Base-by-base conservation (phyloP, 495 filamentous ascomycete species). In the Neurospora terricola region DNA sequence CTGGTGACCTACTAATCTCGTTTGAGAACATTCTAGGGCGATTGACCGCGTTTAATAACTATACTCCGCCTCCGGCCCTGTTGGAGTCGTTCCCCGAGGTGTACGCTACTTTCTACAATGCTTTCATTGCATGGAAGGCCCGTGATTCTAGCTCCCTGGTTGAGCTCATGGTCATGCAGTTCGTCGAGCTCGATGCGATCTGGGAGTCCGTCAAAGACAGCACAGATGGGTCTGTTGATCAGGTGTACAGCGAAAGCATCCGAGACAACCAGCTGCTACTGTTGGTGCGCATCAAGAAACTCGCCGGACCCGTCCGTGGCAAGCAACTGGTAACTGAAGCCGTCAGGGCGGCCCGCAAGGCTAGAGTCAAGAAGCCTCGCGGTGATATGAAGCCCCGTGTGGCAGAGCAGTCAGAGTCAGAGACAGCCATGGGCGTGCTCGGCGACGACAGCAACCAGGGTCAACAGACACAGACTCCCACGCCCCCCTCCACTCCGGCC, bases 131-230 rank as follows among this genome's bases (percentile, higher is more conserved):
- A 11, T 99, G 96, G 96, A 97, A 98, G 80, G 88, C 93, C 10
- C 90, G 94, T 71, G 96, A 99, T 80, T 96, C 95, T 1, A 91
- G 89, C 66, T 91, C 93, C 5, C 82, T 99, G 39, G 91, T 98
- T 72, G 92, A 96, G 74, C 93, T 95, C 70, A 98, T 99, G 96
- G 86, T 98, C 34, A 90, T 94, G 66, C 94, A 97, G 79, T 98
- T 97, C 80, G 91, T 97, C 38, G 95, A 97, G 80, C 84, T 99
- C 21, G 96, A 99, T 79, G 89, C 94, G 34, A 99, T 99, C 39
- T 97, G 94, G 90, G 94, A 97, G 78, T 94, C 93, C 10, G 95
- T 98, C 78, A 98, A 98, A 76, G 90, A 96, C 79, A 92, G 95
- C 74, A 91, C 87, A 23, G 91, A 92, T 45, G 92, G 91, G n/a